Evolutionary conservation across 257 asterid species (phyloP), one percentile per base, ranked within the genome.

Genomic region (Verbena officinalis): DNA sequence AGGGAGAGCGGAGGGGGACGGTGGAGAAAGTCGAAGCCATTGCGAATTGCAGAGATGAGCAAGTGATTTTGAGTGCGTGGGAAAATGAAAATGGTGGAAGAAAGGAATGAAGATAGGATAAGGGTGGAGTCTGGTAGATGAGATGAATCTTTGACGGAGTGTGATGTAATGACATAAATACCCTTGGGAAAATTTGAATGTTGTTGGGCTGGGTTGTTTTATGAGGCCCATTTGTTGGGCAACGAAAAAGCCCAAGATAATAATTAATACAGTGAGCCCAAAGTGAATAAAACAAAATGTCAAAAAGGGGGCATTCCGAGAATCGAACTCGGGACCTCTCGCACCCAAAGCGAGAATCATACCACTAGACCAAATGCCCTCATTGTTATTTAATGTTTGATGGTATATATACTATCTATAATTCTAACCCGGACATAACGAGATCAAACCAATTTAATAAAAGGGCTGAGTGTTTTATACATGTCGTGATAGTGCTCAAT

Each of bases 351-450:
- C 84, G 89, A 83, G 95, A 88, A 91, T 88, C 91, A 86, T 88
- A 84, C 89, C 90, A 90, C 97, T 83, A 90, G 96, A 85, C 96
- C 96, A 83, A 83, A 85, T 86, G 90, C 95, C 92, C 96, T 14
- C 0, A 1, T 23, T 52, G 58, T 39, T 50, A n/a, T n/a, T n/a
- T n/a, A n/a, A n/a, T n/a, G n/a, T n/a, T n/a, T n/a, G n/a, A n/a
- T n/a, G n/a, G n/a, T n/a, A n/a, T n/a, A n/a, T n/a, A n/a, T n/a
- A n/a, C n/a, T n/a, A n/a, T n/a, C n/a, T n/a, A n/a, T n/a, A n/a
- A n/a, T n/a, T n/a, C n/a, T n/a, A n/a, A n/a, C n/a, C n/a, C n/a
- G n/a, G n/a, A n/a, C n/a, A n/a, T n/a, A n/a, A n/a, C n/a, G n/a
- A n/a, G n/a, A n/a, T n/a, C n/a, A n/a, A n/a, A n/a, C n/a, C n/a